Conservation (phyloP, 768 basidiomycete species). For the Amanita thiersii region DNA sequence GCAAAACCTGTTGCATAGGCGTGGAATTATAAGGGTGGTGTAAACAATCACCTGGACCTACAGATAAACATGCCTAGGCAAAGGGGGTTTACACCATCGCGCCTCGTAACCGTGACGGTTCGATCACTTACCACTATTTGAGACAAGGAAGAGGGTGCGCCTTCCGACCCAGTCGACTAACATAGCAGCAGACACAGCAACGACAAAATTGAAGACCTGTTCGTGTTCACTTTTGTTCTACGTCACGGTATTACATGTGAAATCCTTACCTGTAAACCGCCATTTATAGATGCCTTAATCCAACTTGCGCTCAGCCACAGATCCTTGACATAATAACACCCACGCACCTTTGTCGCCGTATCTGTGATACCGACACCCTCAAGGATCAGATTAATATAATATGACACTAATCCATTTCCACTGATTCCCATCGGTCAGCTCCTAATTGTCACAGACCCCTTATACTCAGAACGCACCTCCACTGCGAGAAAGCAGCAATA, state of each 20-base stretch:
- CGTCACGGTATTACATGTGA: no score
- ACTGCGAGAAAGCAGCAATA: constrained; percentile 66
- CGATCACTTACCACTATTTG: no score
- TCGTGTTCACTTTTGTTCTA: no score
- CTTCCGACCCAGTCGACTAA: constrained; percentile 63
- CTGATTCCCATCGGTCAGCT: constrained; percentile 22
- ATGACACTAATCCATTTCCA: constrained; percentile 64
- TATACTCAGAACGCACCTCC: constrained; percentile 39
- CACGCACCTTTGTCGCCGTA: constrained; percentile 43
- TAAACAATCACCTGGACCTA: constrained; percentile 18
- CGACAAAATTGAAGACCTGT: constrained; percentile 57
- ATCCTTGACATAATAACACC: constrained; percentile 11
- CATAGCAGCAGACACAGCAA: constrained; percentile 52
- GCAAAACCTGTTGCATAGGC: constrained; percentile 36
- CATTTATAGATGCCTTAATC: constrained; percentile 56
- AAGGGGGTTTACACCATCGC: no score
- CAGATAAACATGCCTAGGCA: constrained; percentile 45
- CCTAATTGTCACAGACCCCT: not conserved
- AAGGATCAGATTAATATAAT: constrained; percentile 65
- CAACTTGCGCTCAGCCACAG: not conserved
- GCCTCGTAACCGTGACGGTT: no score
- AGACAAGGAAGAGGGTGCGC: constrained; percentile 57
- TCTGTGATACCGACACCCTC: constrained; percentile 53
- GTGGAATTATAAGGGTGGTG: not conserved
- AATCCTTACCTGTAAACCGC: constrained; percentile 46